Evolutionary conservation across 495 filamentous ascomycete genomes (phyloP).

Genomic region (Penicillium cataractarum): DNA sequence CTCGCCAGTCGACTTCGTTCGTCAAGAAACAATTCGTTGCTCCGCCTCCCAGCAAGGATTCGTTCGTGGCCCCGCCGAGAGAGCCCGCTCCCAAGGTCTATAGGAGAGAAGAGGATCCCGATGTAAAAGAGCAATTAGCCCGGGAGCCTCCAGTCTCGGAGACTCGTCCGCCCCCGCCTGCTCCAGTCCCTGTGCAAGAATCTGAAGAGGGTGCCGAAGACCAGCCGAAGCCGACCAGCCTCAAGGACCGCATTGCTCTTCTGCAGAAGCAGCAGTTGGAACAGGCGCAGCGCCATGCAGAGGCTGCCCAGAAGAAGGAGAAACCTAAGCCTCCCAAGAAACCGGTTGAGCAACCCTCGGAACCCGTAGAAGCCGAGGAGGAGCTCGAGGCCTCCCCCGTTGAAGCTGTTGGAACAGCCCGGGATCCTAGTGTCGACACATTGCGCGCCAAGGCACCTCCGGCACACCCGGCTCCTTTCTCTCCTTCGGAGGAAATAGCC

Average conservation of each 20-base stretch:
- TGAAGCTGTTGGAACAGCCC: slow-evolving; percentile 43
- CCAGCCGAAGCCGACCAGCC: slow-evolving; percentile 82
- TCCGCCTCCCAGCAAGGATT: slow-evolving; percentile 90
- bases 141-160: slow-evolving; percentile 52
- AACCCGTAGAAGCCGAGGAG: slow-evolving; percentile 28
- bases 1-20: slow-evolving; percentile 65
- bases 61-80: slow-evolving; percentile 77
- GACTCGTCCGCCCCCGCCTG: slow-evolving; percentile 54
- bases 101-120: slow-evolving; percentile 86
- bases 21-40: slow-evolving; percentile 99
- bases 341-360: slow-evolving; percentile 60
- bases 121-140: slow-evolving; percentile 65
- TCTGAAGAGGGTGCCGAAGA: slow-evolving; percentile 66
- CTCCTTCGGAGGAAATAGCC: slow-evolving; percentile 55
- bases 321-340: slow-evolving; percentile 87
- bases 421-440: slow-evolving; percentile 63
- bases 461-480: slow-evolving; percentile 47
- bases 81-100: slow-evolving; percentile 76
- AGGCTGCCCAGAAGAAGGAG: slow-evolving; percentile 80
- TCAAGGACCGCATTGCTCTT: slow-evolving; percentile 93
- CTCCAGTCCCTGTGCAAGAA: slow-evolving; percentile 50
- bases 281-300: slow-evolving; percentile 77
- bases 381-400: slow-evolving; percentile 45
- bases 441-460: slow-evolving; percentile 48
- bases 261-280: slow-evolving; percentile 94